phyloP scores from a whole-genome alignment of 2,329 filamentous ascomycete genomes.

The Xylariales sp. region DNA sequence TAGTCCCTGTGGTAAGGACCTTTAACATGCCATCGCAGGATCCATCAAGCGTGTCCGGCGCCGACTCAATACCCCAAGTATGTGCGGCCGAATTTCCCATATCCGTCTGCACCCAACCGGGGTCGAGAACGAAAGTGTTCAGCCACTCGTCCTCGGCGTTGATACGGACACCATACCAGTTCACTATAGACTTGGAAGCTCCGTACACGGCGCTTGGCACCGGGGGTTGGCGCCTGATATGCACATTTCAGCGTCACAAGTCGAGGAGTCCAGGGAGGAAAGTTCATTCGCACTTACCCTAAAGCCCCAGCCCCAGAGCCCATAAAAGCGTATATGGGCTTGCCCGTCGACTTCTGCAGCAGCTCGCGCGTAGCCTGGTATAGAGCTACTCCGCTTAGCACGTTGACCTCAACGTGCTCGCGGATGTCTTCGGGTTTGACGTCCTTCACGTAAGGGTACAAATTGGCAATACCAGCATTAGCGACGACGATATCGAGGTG shows the following conservation, averaged over 20 bases:
- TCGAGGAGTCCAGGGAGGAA: too few species aligned
- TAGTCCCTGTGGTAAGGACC: neutral
- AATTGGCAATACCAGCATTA: neutral
- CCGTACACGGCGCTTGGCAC: neutral
- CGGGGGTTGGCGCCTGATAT: neutral
- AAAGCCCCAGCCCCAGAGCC: neutral
- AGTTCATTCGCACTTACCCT: neutral
- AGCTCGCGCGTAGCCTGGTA: neutral
- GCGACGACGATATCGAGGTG: neutral
- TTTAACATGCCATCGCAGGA: neutral
- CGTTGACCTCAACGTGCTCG: neutral
- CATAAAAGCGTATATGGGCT: neutral
- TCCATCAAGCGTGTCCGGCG: neutral
- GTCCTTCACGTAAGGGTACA: neutral
- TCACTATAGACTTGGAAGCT: neutral
- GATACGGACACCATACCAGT: neutral
- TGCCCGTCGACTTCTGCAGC: neutral
- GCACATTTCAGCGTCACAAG: too few species aligned
- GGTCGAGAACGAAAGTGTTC: neutral
- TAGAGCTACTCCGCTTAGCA: neutral
- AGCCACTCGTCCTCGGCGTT: neutral
- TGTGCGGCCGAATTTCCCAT: neutral
- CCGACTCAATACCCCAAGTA: neutral
- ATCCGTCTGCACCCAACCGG: neutral
- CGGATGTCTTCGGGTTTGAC: neutral